Percentiles rank a stretch among this genome's conserved stretches.
Conservation (phyloP, 2,329 filamentous ascomycete species). For the Neoscytalidium dimidiatum region DNA sequence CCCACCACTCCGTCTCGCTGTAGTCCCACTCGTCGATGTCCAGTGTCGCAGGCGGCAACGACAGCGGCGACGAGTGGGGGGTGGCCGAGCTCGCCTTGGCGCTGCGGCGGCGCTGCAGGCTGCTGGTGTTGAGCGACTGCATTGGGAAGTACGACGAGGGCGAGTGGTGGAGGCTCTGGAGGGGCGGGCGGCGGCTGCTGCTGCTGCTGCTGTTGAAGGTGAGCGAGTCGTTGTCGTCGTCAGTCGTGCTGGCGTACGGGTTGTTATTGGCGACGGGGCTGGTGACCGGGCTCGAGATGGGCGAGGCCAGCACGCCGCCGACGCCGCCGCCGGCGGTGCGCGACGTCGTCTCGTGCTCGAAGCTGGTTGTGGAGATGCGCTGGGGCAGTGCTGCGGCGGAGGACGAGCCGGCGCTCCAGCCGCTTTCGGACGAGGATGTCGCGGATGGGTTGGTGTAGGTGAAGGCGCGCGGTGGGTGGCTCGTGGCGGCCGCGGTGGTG, state of each 20-base stretch:
- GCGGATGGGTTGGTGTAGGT: conserved; percentile 40
- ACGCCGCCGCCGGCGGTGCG: no score
- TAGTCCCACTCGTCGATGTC: conserved; percentile 75
- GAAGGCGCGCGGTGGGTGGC: conserved; percentile 30
- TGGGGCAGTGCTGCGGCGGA: conserved; percentile 21
- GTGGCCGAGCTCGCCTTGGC: conserved; percentile 25
- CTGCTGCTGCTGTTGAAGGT: conserved; percentile 54
- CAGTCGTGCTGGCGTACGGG: conserved; percentile 71
- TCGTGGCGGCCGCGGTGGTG: conserved; percentile 14
- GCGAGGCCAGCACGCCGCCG: conserved; percentile 33
- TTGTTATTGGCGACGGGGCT: conserved; percentile 60
- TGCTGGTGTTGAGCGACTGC: conserved; percentile 36
- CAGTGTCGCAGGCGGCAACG: conserved; percentile 23
- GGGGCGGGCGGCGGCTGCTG: conserved; percentile 42
- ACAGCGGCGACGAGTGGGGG: conserved; percentile 17
- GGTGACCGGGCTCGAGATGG: conserved; percentile 35
- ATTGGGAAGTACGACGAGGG: conserved; percentile 36
- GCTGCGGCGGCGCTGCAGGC: conserved; percentile 33
- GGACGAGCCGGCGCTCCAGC: conserved; percentile 23
- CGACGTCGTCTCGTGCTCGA: conserved; percentile 33
- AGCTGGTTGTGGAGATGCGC: conserved; percentile 21
- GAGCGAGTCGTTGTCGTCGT: conserved; percentile 73
- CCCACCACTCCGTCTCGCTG: conserved; percentile 95
- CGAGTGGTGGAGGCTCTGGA: conserved; percentile 30
- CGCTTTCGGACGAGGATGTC: conserved; percentile 37